phyloP scores from a whole-genome alignment of 352 stramenopile genomes.

The Saprolegnia diclina region DNA sequence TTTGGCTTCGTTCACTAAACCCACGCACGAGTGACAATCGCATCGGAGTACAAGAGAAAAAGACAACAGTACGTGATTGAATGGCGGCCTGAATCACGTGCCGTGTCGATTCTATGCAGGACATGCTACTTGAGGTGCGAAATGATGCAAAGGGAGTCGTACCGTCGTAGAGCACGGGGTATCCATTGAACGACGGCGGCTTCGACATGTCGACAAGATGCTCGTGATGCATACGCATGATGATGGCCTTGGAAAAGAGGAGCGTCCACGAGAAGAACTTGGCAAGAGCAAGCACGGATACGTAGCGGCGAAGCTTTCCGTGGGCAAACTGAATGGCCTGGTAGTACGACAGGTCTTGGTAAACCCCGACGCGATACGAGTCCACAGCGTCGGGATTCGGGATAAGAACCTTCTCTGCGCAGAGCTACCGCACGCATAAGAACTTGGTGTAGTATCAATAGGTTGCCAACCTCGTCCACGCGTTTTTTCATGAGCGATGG shows the following conservation, averaged over 20 bases:
- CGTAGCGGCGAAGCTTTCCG: constrained; percentile 34
- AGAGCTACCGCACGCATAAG: constrained; percentile 15
- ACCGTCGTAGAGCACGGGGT: constrained; percentile 35
- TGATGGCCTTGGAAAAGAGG: constrained; percentile 28
- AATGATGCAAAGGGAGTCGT: background rate
- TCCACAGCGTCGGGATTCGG: background rate
- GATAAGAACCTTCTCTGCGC: constrained; percentile 24
- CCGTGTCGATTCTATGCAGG: constrained; percentile 26
- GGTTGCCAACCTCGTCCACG: constrained; percentile 23
- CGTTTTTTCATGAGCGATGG: constrained; percentile 12
- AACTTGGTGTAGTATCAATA: too few species aligned
- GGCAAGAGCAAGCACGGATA: constrained; percentile 29
- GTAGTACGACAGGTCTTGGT: constrained; percentile 29
- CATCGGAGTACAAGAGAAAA: background rate
- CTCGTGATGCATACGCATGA: constrained; percentile 38
- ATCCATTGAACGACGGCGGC: constrained; percentile 22
- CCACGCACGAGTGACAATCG: too few species aligned
- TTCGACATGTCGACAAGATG: constrained; percentile 30
- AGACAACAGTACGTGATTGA: constrained; percentile 26
- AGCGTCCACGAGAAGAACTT: constrained; percentile 25
- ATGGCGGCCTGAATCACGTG: constrained; percentile 31
- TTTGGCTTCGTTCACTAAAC: background rate
- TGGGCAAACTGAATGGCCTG: constrained; percentile 36
- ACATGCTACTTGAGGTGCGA: background rate
- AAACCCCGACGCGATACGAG: constrained; percentile 27